A percentile compares a stretch with the other conserved stretches of the same genome.
These are phyloP conservation scores for Curvularia hawaiiensis DNA, from an alignment of 2,329 filamentous ascomycete species.

Conservation along the genomic window DNA sequence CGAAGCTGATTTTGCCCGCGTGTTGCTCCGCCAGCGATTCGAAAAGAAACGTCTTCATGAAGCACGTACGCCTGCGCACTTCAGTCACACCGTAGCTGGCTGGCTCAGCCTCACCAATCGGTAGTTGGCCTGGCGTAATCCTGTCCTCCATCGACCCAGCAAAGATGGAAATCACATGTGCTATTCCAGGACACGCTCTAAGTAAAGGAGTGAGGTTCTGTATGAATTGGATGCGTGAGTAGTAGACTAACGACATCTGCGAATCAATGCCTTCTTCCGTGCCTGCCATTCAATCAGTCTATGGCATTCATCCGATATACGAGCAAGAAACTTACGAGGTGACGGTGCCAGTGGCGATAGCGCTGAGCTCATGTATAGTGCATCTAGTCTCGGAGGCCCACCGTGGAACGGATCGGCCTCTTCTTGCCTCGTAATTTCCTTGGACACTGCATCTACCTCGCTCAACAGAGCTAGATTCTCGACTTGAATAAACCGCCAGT, in stretches of 20 bases:
- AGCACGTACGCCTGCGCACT: constrained; percentile 37
- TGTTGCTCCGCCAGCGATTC: constrained; percentile 32
- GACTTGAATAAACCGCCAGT: constrained; percentile 43
- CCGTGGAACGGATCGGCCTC: constrained; percentile 21
- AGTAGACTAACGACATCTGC: constrained; percentile 42
- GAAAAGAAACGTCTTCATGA: constrained; percentile 42
- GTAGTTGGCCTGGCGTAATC: constrained; percentile 30
- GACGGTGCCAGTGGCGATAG: constrained; percentile 46
- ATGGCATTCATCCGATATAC: too few relatives aligned
- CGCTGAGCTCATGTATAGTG: constrained; percentile 42
- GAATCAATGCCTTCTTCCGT: constrained; percentile 45
- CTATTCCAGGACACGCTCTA: constrained; percentile 16
- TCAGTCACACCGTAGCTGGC: constrained; percentile 32
- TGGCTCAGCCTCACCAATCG: constrained; percentile 32
- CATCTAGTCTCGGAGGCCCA: constrained; percentile 39
- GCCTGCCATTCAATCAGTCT: constrained; percentile 44
- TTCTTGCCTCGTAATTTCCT: constrained; percentile 36
- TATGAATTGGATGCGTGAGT: constrained; percentile 49
- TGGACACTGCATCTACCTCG: constrained; percentile 44
- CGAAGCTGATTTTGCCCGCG: constrained; percentile 35
- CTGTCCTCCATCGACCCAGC: constrained; percentile 37
- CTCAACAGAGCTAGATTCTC: constrained; percentile 40
- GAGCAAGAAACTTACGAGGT: constrained; percentile 46
- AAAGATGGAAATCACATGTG: constrained; percentile 45
- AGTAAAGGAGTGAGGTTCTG: constrained; percentile 46